Evolutionary conservation across 1,284 basidiomycete genomes (phyloP), one percentile per base, ranked within the genome.

Genomic region (Hypsizygus ulmarius): DNA sequence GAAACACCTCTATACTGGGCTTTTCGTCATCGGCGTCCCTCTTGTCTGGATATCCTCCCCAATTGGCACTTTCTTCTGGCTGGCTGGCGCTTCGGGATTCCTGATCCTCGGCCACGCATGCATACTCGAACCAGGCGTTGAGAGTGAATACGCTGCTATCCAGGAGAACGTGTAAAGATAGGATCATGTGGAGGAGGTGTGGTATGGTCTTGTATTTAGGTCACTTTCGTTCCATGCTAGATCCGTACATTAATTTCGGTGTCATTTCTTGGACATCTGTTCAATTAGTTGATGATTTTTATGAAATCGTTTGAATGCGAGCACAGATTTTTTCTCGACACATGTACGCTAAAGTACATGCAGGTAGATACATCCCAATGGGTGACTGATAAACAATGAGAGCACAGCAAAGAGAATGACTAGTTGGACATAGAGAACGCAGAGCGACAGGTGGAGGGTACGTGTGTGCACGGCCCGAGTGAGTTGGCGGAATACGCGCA

Each of bases 71-170:
- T 78, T 91, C 69, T 89, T 90, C 75, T 87, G 85, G 84, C 73
- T 90, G 59, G 78, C 89, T 52, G 87, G 87, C 32, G 85, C 87
- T 3, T 88, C 86, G 1, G 73, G 76, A 21, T 70, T 92, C 61
- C 71, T 91, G 59, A 82, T 95, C 60, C 72, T 94, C 49, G 82
- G 76, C 2, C 92, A 95, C 61, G 92, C 92, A 1, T 80, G 77
- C 48, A 61, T 94, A 52, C 81, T 94, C 53, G 92, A 95, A 66
- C 92, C 91, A 8, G 92, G 92, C 15, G 81, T 95, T 50, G 90
- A 92, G 68, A 90, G 87, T 72, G 92, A 94, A 66, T 95, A 94
- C 58, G 83, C 89, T 6, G 65, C 74, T 38, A 87, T 93, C 21
- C 78, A 87, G 67, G 85, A 85, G 71, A 40, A 32, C 12, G 42